Evolutionary conservation across 2,329 filamentous ascomycete species (phyloP), one percentile per base, ranked within the genome.

Genomic region (Cordyceps cicadae): DNA sequence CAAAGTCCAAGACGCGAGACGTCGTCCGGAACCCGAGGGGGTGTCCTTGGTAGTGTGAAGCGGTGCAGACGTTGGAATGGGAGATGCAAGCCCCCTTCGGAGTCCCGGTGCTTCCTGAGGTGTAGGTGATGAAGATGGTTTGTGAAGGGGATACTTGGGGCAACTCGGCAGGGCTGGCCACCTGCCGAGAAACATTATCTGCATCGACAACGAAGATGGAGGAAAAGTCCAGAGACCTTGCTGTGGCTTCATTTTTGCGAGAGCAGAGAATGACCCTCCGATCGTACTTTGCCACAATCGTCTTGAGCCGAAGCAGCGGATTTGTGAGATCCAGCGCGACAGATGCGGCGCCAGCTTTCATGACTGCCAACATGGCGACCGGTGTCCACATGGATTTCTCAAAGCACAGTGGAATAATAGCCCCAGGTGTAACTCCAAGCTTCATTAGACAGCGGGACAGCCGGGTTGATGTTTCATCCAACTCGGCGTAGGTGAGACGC

Each of bases 61-160:
- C 74, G 39, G 72, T 74, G 43, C 72, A 70, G 57, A 74, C 74
- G 57, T 76, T 74, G 24, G 64, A 67, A 59, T 78, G 76, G 4
- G 72, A 71, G 55, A 77, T 69, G 15, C 80, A 72, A 15, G 81
- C 79, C 21, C 80, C 80, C 66, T 84, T 84, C 0, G 81, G 81
- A 11, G 70, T 72, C 8, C 81, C 81, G 0, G 81, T 83, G 46
- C 77, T 81, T 37, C 81, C 81, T 1, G 80, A 83, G 8, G 81
- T 84, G 68, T 82, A 83, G 66, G 81, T 78, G 64, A 80, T 77
- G 50, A 70, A 72, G 59, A 69, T 24, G 15, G 51, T 54, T 14
- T 52, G 45, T 43, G 24, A 46, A 21, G 19, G 43, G 3, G 41
- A 56, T 6, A 34, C 34, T 41, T 56, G 24, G 17, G 26, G 43